Conservation (phyloP, 129 eudicot genomes). For the Silybum marianum region DNA sequence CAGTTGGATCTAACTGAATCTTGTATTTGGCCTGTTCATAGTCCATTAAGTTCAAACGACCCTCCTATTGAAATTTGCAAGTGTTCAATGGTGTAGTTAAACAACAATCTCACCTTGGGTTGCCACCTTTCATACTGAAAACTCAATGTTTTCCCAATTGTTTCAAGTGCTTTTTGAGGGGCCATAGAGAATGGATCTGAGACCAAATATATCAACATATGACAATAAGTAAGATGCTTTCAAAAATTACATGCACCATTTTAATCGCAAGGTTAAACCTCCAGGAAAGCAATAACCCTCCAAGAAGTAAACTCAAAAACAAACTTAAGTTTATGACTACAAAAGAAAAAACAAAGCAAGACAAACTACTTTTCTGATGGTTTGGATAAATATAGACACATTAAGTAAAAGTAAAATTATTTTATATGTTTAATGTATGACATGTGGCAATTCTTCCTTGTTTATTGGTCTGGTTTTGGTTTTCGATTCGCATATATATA, state of each 20-base stretch:
- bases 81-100: conserved; percentile 16
- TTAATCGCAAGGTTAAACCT: background rate
- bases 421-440: background rate
- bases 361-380: background rate
- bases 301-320: background rate
- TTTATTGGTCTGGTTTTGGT: background rate
- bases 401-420: background rate
- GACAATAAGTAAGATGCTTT: background rate
- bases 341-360: conserved; percentile 2
- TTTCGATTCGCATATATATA: too few species aligned
- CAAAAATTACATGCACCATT: background rate
- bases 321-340: background rate
- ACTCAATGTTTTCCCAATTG: conserved; percentile 82
- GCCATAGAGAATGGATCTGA: conserved; percentile 95
- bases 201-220: conserved; percentile 19
- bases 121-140: conserved; percentile 98
- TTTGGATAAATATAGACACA: background rate
- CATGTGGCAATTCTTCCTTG: too few species aligned
- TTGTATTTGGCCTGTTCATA: conserved; percentile 86
- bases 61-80: background rate
- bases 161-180: conserved; percentile 90
- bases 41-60: conserved; percentile 10
- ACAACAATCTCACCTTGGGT: conserved; percentile 64
- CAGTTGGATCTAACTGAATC: conserved; percentile 80
- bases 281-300: background rate